phyloP scores from a whole-genome alignment of 768 basidiomycete species.

The Mycena rosella region DNA sequence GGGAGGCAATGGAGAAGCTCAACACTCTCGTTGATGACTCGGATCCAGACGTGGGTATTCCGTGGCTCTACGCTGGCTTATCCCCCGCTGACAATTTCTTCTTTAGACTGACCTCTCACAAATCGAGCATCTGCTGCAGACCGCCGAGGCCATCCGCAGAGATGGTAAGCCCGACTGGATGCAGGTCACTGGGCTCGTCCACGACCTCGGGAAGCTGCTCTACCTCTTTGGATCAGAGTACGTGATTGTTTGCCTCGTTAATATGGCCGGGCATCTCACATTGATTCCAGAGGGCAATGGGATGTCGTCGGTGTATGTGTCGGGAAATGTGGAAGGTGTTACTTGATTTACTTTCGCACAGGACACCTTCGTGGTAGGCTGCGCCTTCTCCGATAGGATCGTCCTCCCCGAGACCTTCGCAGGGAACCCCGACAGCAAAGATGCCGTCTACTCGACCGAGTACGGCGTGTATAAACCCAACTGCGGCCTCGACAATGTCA shows the following conservation, averaged over 20 bases:
- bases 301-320: conserved; percentile 89
- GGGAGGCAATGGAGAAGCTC: conserved; percentile 90
- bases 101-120: conserved; percentile 83
- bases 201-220: conserved; percentile 84
- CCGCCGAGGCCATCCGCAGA: conserved; percentile 88
- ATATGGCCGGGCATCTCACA: background rate
- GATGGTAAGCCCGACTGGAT: conserved; percentile 95
- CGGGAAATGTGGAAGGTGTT: conserved; percentile 6
- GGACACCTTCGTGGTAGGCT: conserved; percentile 85
- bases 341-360: conserved; percentile 49
- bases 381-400: conserved; percentile 86
- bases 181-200: conserved; percentile 77
- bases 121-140: conserved; percentile 92
- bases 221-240: conserved; percentile 82
- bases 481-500: conserved; percentile 88
- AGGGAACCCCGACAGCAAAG: conserved; percentile 65
- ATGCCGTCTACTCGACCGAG: conserved; percentile 69
- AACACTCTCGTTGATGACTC: conserved; percentile 92
- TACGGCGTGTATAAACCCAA: conserved; percentile 82
- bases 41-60: conserved; percentile 79
- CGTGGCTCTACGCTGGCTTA: background rate
- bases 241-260: background rate
- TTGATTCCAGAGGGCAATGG: conserved; percentile 76
- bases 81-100: conserved; percentile 5
- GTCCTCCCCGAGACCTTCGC: conserved; percentile 75